Base-by-base conservation (phyloP, 2,329 filamentous ascomycete genomes). In the Verticillium isaacii region DNA sequence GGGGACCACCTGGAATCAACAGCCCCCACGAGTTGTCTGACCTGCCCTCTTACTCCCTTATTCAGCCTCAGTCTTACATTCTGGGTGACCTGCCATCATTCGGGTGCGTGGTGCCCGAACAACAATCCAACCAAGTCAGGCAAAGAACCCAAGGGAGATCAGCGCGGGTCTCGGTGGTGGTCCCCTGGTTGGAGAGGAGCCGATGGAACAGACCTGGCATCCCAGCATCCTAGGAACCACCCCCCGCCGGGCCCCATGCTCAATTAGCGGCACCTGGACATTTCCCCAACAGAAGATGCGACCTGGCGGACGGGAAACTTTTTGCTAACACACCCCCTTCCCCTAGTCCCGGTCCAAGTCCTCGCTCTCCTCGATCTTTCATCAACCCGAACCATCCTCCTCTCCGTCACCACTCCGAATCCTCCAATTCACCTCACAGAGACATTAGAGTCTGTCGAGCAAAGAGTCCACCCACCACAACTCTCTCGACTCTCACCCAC, bases 271-370 rank as follows among this genome's bases (percentile, higher is more conserved):
- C 57, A 58, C 57, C 32, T 45, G 34, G 29, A 34, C 58, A 19
- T 32, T 59, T 59, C 41, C 58, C 58, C 58, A 59, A 59, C 58
- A 59, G 50, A 45, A 59, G 45, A 50, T 50, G 37, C 55, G 55
- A 23, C 55, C 55, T 34, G 55, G 32, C 32, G 55, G 55, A 57
- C 34, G 57, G 57, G 57, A 58, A 58, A 58, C 57, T 58, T 58
- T 58, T 58, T 58, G 57, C 57, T 58, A 58, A 58, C 57, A 58
- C 45, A 32, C 37, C 37, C 17, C 37, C 17, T 32, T 50, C 57
- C 36, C 57, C 57, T 25, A 39, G 57, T 45, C 25, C 57, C 37
- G 45, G 57, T 45, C 37, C 45, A 23, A 50, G 45, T 50, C 45
- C 19, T 50, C 45, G 45, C 45, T 50, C 45, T 50, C 9, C 45